Base-by-base conservation (phyloP, 2,329 filamentous ascomycete genomes). In the Aspergillus alliaceus region DNA sequence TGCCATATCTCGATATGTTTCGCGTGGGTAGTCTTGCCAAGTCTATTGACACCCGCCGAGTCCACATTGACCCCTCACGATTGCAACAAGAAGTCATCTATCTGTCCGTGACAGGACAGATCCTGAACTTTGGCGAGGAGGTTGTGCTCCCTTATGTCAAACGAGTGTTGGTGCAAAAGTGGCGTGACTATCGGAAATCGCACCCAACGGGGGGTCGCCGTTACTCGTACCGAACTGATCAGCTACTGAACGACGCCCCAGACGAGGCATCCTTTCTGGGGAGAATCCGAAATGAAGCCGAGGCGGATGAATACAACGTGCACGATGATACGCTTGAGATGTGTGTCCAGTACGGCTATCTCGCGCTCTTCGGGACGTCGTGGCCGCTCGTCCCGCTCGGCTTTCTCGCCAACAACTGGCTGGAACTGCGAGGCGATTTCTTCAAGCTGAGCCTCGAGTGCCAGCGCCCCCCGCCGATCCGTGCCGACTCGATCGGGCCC, bases 391-490 rank as follows among this genome's bases (percentile, higher is more conserved):
- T 93, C 0, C 88, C 90, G 2, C 82, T 91, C 56, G 93, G 90
- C 1, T 98, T 98, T 78, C 79, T 98, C 12, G 79, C 95, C 74
- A 98, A 98, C 78, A 96, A 98, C 77, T 98, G 93, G 92, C 79
- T 99, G 56, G 95, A 98, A 72, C 84, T 98, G 37, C 90, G 95
- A 40, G 91, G 91, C 0, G 95, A 99, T 70, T 93, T 93, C 2
- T 84, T 96, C 77, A 99, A 99, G 75, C 96, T 98, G 66, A 92
- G 92, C 55, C 82, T 91, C 48, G 89, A 93, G 73, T 93, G 91
- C 80, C 89, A 93, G 68, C 87, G 95, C 3, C 95, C 95, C 0
- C 91, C 90, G 35, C 95, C 95, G 0, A 91, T 90, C 84, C 86
- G 95, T 53, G 87, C 91, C 1, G 95, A 98, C 76, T 95, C 90